These are phyloP conservation scores for Macrolepiota fuliginosa DNA, from an alignment of 768 basidiomycete genomes.

Conservation along the genomic window DNA sequence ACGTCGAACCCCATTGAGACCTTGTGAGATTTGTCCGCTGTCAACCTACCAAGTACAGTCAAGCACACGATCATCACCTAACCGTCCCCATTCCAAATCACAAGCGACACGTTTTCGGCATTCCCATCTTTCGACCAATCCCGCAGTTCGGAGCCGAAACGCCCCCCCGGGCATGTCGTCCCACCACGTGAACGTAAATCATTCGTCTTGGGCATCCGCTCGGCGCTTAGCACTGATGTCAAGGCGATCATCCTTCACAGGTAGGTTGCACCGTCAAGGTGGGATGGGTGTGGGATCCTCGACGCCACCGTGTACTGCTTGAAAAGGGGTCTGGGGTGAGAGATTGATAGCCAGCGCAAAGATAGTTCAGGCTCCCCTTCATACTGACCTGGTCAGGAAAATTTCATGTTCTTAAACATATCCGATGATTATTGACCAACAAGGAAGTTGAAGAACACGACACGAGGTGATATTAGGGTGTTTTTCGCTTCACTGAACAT, in stretches of 20 bases:
- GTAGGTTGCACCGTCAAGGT: background rate
- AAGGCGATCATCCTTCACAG: background rate
- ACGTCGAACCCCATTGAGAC: background rate
- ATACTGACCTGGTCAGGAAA: background rate
- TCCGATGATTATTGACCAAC: background rate
- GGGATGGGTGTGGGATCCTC: background rate
- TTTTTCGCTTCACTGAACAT: background rate
- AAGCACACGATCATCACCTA: background rate
- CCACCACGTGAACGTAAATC: background rate
- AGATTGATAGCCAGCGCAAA: background rate
- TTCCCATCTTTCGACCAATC: background rate
- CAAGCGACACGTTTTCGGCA: background rate
- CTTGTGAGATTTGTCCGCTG: background rate
- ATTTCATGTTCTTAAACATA: background rate
- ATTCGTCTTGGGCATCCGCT: background rate
- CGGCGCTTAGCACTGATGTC: background rate
- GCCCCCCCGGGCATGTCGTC: background rate
- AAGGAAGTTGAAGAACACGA: background rate
- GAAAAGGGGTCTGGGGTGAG: background rate
- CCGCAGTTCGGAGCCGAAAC: constrained; percentile 1
- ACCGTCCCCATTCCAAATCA: background rate
- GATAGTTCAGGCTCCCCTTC: background rate
- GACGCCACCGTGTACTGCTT: background rate
- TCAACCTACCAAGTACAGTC: background rate
- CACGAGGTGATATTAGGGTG: background rate